phyloP scores from a whole-genome alignment of 1,284 basidiomycete species.

The Athelia psychrophila region DNA sequence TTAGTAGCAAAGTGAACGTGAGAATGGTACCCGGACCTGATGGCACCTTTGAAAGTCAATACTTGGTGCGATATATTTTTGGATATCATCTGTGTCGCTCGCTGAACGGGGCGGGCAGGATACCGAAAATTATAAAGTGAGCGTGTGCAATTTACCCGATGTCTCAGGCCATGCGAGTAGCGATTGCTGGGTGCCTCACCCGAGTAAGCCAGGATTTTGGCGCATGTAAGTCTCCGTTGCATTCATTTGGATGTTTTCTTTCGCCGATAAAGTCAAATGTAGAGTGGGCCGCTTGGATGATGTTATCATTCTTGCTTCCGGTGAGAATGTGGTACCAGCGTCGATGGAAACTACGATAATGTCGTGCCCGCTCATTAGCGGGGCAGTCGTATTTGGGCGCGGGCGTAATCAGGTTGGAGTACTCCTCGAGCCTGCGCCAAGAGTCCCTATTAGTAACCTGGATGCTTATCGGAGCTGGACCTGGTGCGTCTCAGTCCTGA shows the following conservation, averaged over 20 bases:
- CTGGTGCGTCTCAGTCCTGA: constrained; percentile 28
- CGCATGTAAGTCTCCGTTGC: constrained; percentile 9
- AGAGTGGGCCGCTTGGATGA: constrained; percentile 18
- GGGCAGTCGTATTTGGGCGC: constrained; percentile 37
- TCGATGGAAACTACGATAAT: constrained; percentile 25
- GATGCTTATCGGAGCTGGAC: constrained; percentile 29
- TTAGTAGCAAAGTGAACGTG: constrained; percentile 21
- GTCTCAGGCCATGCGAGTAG: constrained; percentile 14
- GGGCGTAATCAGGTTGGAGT: constrained; percentile 35
- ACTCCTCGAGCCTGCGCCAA: constrained; percentile 32
- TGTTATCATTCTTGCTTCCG: constrained; percentile 23
- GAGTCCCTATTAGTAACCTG: constrained; percentile 27
- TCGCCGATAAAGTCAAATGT: background rate
- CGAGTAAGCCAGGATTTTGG: constrained; percentile 12
- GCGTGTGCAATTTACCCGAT: constrained; percentile 14
- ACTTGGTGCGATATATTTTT: constrained; percentile 26
- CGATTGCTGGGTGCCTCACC: constrained; percentile 14
- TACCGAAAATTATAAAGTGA: constrained; percentile 3
- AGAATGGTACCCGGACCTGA: constrained; percentile 36
- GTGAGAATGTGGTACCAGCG: constrained; percentile 29
- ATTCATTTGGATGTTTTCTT: background rate
- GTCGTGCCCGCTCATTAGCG: constrained; percentile 21
- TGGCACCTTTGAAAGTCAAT: constrained; percentile 36
- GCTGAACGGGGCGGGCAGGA: background rate
- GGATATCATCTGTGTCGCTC: background rate